Conservation (phyloP, 2,329 filamentous ascomycete genomes). For the Atkinsonella hypoxylon region DNA sequence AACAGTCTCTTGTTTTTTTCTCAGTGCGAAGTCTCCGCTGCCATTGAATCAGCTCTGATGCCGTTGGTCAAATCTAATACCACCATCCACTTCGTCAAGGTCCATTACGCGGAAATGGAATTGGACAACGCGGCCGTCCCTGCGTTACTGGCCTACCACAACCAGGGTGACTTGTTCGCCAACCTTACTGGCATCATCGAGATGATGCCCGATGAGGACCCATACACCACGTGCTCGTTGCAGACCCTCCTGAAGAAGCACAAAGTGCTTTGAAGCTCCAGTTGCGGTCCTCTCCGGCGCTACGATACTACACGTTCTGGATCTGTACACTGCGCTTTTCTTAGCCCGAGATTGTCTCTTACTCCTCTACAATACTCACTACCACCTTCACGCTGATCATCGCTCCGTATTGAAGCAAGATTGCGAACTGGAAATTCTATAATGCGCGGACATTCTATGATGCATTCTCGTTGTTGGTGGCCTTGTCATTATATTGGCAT, state of each 20-base stretch:
- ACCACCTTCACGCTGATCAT: background rate
- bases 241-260: constrained; percentile 40
- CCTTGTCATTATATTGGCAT: too few species aligned
- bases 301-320: background rate
- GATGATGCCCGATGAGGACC: constrained; percentile 63
- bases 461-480: too few species aligned
- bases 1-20: constrained; percentile 1
- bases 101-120: constrained; percentile 85
- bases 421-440: too few species aligned
- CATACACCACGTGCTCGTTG: constrained; percentile 43
- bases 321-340: background rate
- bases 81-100: constrained; percentile 74
- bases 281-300: background rate
- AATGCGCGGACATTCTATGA: too few species aligned
- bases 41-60: constrained; percentile 67
- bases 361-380: constrained; percentile 2
- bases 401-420: too few species aligned
- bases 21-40: constrained; percentile 65
- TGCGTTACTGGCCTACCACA: constrained; percentile 77
- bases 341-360: background rate
- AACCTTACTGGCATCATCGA: constrained; percentile 79
- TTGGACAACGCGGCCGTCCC: constrained; percentile 85
- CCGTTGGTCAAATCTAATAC: constrained; percentile 62
- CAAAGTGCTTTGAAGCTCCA: constrained; percentile 34
- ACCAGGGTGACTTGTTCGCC: constrained; percentile 78